These are phyloP conservation scores for Jimgerdemannia flammicorona DNA, from an alignment of 192 early-diverging fungal species.

Conservation along the genomic window DNA sequence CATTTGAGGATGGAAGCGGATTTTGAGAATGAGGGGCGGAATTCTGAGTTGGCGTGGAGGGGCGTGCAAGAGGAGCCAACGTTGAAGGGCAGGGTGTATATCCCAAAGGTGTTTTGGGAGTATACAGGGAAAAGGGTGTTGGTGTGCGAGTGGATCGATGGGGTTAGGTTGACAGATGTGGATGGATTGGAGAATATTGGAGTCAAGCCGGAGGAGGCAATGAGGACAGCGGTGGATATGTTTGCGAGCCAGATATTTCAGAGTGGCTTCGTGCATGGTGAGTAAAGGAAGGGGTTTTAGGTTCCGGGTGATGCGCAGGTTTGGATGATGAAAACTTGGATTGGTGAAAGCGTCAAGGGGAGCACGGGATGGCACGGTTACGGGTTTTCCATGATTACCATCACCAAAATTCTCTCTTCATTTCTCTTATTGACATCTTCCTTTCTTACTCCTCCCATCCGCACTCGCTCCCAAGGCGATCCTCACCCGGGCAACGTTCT, in stretches of 20 bases:
- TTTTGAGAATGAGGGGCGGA: conserved; percentile 84
- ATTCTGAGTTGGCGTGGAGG: conserved; percentile 62
- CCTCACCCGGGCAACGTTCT: conserved; percentile 86
- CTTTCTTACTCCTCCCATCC: neutral
- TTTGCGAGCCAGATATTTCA: conserved; percentile 88
- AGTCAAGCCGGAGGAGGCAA: conserved; percentile 44
- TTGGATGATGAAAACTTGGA: neutral
- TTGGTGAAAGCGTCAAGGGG: neutral
- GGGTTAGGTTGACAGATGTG: conserved; percentile 63
- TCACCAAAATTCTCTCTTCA: no score
- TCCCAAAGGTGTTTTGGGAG: conserved; percentile 76
- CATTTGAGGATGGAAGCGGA: conserved; percentile 83
- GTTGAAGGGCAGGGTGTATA: conserved; percentile 54
- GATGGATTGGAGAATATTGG: conserved; percentile 38
- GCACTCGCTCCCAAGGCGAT: conserved; percentile 38
- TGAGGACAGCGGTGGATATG: conserved; percentile 71
- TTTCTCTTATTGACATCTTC: neutral
- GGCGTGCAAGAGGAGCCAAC: conserved; percentile 42
- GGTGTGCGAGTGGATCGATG: conserved; percentile 90
- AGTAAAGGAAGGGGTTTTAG: neutral
- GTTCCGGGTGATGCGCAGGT: neutral
- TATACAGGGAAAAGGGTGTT: conserved; percentile 67
- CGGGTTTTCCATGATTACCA: no score
- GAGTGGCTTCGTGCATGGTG: conserved; percentile 81
- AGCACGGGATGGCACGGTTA: no score